Evolutionary conservation across 257 asterid genomes (phyloP), one percentile per base, ranked within the genome.

Genomic region (Petrea volubilis): DNA sequence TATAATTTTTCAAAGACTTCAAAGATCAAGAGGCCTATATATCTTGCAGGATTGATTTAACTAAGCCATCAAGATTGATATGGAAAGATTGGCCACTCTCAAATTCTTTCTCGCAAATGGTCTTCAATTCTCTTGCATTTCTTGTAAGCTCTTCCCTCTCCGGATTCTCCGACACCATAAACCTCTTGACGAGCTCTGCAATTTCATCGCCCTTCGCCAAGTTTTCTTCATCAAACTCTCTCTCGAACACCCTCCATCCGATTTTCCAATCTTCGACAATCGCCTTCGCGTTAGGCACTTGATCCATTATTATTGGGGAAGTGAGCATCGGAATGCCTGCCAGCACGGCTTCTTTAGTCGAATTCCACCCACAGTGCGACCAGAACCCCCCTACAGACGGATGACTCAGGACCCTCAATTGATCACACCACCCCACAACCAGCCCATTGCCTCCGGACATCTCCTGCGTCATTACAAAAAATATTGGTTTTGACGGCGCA

Each of bases 281-380:
- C 25, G 64, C 77, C 82, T 86, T 88, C 4, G 88, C 75, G 38
- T 88, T 79, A 0, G 85, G 68, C 7, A 47, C 21, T 31, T 90
- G 96, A 74, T 90, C 95, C 80, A 78, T 69, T 0, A 83, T 9
- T 0, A 86, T 76, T 0, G 96, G 95, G 12, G 74, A 76, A 9
- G 81, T 21, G 2, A 89, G 86, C 83, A 87, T 1, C 0, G 96
- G 96, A 60, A 82, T 73, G 0, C 96, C 96, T 0, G 85, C 69
- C 4, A 81, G 41, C 11, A 68, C 9, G 0, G 86, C 84, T 58
- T 91, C 97, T 24, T 72, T 83, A 0, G 91, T 84, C 10, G 91
- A 89, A 73, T 87, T 91, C 93, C 97, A 91, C 31, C 96, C 96
- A 20, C 96, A 87, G 6, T 91, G 96, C 9, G 90, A 71, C 83